These are phyloP conservation scores for Clarireedia paspali DNA, from an alignment of 2,329 filamentous ascomycete genomes.

Conservation along the genomic window DNA sequence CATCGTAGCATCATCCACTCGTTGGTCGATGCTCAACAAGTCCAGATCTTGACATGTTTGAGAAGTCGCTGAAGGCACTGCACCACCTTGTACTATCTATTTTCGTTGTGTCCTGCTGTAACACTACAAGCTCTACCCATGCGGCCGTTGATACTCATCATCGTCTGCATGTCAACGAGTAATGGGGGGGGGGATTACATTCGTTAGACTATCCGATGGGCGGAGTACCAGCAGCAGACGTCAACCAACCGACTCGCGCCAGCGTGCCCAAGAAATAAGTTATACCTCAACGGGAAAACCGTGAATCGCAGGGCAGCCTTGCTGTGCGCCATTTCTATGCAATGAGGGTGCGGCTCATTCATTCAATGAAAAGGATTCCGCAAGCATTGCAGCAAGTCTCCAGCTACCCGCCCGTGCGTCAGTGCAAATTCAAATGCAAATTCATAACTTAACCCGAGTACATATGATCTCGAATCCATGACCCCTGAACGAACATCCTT, in stretches of 20 bases:
- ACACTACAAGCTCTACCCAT: slow-evolving; percentile 5
- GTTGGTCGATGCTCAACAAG: slow-evolving; percentile 6
- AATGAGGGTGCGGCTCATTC: slow-evolving; percentile 3
- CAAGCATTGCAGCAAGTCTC: not conserved
- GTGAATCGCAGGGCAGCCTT: not conserved
- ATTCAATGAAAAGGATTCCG: slow-evolving; percentile 1
- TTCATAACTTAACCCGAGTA: not conserved
- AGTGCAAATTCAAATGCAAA: not conserved
- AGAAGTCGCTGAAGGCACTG: slow-evolving; percentile 1
- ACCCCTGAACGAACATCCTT: slow-evolving; percentile 6
- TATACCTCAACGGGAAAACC: not conserved
- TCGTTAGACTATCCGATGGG: not conserved
- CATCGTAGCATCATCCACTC: slow-evolving; percentile 7
- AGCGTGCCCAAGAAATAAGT: not conserved
- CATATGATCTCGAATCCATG: slow-evolving; percentile 4
- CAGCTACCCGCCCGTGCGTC: not conserved
- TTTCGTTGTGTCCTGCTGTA: not conserved
- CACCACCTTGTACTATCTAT: not conserved
- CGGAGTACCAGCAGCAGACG: not conserved
- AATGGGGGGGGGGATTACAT: slow-evolving; percentile 3
- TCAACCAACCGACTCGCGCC: not conserved
- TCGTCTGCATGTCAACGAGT: slow-evolving; percentile 9
- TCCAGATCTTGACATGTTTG: slow-evolving; percentile 2
- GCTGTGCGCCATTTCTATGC: slow-evolving; percentile 1
- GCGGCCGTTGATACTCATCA: slow-evolving; percentile 7